Evolutionary conservation across 1,284 basidiomycete genomes (phyloP).

Genomic region (Cutaneotrichosporon sp.): DNA sequence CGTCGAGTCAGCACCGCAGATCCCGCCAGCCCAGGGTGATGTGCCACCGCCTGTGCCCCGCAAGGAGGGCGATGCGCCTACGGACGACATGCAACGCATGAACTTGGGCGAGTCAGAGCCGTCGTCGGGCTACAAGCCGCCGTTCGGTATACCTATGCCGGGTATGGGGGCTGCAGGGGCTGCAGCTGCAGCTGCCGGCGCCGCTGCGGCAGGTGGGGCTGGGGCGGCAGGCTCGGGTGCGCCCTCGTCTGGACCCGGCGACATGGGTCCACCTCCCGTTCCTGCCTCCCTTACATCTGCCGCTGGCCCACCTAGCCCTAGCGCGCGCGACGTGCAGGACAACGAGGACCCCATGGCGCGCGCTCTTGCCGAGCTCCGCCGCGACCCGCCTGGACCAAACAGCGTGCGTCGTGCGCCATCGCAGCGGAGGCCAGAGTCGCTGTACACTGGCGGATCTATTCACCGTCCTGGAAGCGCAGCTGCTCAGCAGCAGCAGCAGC

Average conservation of each 20-base stretch:
- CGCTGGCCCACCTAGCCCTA: constrained; percentile 23
- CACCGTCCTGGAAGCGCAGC: not conserved
- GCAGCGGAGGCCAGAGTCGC: constrained; percentile 40
- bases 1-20: not conserved
- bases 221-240: constrained; percentile 11
- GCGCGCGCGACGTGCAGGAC: constrained; percentile 45
- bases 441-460: constrained; percentile 20
- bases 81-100: constrained; percentile 4
- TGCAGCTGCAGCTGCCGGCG: constrained; percentile 16
- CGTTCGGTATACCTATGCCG: constrained; percentile 43
- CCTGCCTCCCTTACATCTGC: constrained; percentile 19
- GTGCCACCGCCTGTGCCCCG: not conserved
- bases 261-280: constrained; percentile 31
- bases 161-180: constrained; percentile 31
- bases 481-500: not conserved
- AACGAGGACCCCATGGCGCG: constrained; percentile 68
- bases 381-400: constrained; percentile 37
- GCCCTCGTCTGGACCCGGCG: constrained; percentile 8
- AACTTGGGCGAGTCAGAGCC: not conserved
- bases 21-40: not conserved
- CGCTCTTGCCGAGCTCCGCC: constrained; percentile 9
- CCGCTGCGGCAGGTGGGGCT: constrained; percentile 25
- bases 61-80: not conserved
- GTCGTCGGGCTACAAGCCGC: constrained; percentile 17
- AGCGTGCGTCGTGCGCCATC: constrained; percentile 41